These are phyloP conservation scores for Stephania yunnanensis DNA, from an alignment of 164 flowering plant species.

Conservation along the genomic window DNA sequence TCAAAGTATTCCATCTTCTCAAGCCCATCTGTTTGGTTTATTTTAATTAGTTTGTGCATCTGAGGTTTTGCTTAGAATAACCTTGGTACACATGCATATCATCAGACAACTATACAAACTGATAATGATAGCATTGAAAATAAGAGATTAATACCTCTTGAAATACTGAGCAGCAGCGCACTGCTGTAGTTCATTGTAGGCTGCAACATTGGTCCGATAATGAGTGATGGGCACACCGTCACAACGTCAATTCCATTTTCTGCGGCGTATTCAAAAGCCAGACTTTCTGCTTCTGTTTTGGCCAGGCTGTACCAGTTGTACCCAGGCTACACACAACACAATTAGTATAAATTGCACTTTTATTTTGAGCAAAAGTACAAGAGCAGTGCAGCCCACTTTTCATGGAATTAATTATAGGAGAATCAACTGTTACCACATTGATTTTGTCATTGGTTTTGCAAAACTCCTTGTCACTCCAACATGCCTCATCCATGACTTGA, in stretches of 20 bases:
- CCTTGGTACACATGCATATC: background rate
- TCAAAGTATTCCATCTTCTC: constrained; percentile 21
- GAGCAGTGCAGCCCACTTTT: background rate
- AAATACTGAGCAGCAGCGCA: constrained; percentile 24
- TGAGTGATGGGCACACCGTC: constrained; percentile 41
- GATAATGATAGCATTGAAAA: background rate
- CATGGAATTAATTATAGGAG: background rate
- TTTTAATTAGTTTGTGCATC: background rate
- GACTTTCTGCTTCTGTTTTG: constrained; percentile 49
- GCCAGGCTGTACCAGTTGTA: constrained; percentile 38
- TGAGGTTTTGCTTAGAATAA: background rate
- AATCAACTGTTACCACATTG: background rate
- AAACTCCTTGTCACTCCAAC: constrained; percentile 54
- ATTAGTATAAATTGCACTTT: no score
- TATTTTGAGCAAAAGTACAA: background rate
- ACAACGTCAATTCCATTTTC: constrained; percentile 39
- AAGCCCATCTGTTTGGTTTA: constrained; percentile 25
- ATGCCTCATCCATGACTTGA: constrained; percentile 44
- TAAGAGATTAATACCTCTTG: constrained; percentile 32
- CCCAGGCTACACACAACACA: background rate
- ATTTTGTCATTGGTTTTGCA: constrained; percentile 42
- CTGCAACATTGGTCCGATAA: constrained; percentile 56
- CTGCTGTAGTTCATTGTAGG: constrained; percentile 42
- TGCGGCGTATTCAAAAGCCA: constrained; percentile 42
- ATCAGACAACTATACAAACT: no score